Conservation (phyloP, 176 grass and related monocot species). For the Musa troglodytarum region DNA sequence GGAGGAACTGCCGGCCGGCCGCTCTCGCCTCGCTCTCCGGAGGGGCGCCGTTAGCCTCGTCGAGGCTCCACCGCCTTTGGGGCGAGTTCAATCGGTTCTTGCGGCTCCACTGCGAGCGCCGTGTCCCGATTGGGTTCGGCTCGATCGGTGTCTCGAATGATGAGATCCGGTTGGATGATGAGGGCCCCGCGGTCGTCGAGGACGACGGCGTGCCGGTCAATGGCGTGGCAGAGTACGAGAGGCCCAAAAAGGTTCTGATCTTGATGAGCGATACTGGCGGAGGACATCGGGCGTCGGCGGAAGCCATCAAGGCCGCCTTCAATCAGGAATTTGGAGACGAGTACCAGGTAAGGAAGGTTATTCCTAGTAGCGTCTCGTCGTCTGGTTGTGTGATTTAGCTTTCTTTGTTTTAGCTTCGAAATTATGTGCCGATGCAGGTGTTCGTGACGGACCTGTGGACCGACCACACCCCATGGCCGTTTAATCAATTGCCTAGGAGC, state of each 20-base stretch:
- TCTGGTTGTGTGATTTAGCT: neutral
- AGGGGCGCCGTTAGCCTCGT: neutral
- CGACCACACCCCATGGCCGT: constrained; percentile 93
- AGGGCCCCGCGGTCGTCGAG: constrained; percentile 12
- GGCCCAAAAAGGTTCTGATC: constrained; percentile 82
- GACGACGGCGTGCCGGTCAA: constrained; percentile 29
- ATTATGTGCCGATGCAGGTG: constrained; percentile 29
- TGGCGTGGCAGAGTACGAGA: constrained; percentile 14
- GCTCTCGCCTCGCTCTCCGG: neutral
- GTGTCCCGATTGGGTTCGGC: constrained; percentile 61
- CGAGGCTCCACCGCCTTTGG: constrained; percentile 39
- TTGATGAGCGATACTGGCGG: constrained; percentile 98
- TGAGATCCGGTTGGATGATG: constrained; percentile 15
- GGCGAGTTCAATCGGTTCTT: constrained; percentile 50
- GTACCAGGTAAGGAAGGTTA: constrained; percentile 42
- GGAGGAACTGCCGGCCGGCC: neutral
- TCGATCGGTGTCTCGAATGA: constrained; percentile 31
- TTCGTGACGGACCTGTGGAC: constrained; percentile 96
- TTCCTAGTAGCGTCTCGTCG: neutral
- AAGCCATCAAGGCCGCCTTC: constrained; percentile 89
- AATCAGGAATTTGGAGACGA: constrained; percentile 70
- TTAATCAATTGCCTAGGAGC: constrained; percentile 95
- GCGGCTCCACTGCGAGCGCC: constrained; percentile 50
- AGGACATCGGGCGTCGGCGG: constrained; percentile 79
- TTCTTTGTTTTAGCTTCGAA: neutral